Base-by-base conservation (phyloP, 2,329 filamentous ascomycete species). In the Ilyonectria robusta region DNA sequence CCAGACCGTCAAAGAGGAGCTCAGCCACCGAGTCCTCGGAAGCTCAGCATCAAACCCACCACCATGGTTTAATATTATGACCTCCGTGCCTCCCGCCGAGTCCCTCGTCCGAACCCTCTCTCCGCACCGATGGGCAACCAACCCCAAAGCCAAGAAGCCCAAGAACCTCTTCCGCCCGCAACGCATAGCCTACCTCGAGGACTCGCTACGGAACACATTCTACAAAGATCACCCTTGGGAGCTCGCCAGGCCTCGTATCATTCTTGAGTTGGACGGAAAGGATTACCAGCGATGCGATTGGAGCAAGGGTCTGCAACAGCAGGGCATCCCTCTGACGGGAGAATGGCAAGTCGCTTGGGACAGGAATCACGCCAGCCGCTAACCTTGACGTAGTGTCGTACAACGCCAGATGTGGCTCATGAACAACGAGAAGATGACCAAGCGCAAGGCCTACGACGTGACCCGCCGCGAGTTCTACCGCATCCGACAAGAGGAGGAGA, bases 191-290 rank as follows among this genome's bases (percentile, higher is more conserved):
- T 98, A 96, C 79, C 89, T 92, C 67, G 96, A 99, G 80, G 96
- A 99, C 81, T 82, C 84, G 67, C 85, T 99, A 76, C 91, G 96
- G 70, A 86, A 83, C 72, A 89, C 91, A 31, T 99, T 98, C 84
- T 99, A 93, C 84, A 90, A 87, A 77, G 95, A 99, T 80, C 96
- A 99, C 79, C 96, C 96, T 6, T 99, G 96, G 96, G 96, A 99
- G 82, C 84, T 99, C 77, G 96, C 96, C 19, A 88, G 95, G 69
- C 96, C 96, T 61, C 88, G 94, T 73, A 86, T 97, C 65, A 85
- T 99, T 53, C 83, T 98, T 10, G 96, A 99, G 82, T 85, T 91
- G 73, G 92, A 95, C 76, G 96, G 96, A 59, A 93, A 92, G 78
- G 95, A 99, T 77, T 85, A 89, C 58, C 89, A 92, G 79, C 85